These are phyloP conservation scores for Roridomyces roridus DNA, from an alignment of 768 basidiomycete genomes.

Conservation along the genomic window DNA sequence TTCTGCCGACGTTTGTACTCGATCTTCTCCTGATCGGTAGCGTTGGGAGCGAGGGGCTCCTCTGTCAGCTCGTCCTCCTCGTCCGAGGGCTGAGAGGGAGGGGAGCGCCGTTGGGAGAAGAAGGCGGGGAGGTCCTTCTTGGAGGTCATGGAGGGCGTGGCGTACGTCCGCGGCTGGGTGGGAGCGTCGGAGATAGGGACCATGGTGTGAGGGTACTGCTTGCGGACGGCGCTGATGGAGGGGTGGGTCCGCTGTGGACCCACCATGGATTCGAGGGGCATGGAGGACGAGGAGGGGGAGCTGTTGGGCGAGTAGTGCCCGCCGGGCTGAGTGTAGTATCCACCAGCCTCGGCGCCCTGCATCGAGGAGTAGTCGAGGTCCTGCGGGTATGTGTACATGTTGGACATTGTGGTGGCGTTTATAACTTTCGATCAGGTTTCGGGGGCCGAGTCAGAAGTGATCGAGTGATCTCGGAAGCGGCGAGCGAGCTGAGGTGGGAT, in stretches of 20 bases:
- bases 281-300: constrained; percentile 20
- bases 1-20: constrained; percentile 73
- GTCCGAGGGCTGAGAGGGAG: constrained; percentile 39
- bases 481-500: constrained; percentile 16
- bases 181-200: constrained; percentile 55
- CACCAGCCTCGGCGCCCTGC: constrained; percentile 16
- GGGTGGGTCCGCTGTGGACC: constrained; percentile 21
- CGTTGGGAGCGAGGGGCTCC: constrained; percentile 31
- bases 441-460: constrained; percentile 14
- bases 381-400: constrained; percentile 19
- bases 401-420: constrained; percentile 17
- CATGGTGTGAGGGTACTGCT: constrained; percentile 19
- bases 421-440: constrained; percentile 14
- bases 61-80: constrained; percentile 48
- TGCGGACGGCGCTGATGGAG: constrained; percentile 17
- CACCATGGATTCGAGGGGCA: constrained; percentile 12
- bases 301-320: constrained; percentile 8
- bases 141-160: constrained; percentile 63
- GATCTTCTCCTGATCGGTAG: constrained; percentile 61
- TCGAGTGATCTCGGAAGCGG: constrained; percentile 10
- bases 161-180: constrained; percentile 64
- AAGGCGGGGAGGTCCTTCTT: constrained; percentile 65
- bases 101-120: constrained; percentile 58
- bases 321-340: constrained; percentile 14
- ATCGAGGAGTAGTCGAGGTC: constrained; percentile 24